These are phyloP conservation scores for Stachybotrys echinatus DNA, from an alignment of 2,329 filamentous ascomycete genomes.

Conservation along the genomic window DNA sequence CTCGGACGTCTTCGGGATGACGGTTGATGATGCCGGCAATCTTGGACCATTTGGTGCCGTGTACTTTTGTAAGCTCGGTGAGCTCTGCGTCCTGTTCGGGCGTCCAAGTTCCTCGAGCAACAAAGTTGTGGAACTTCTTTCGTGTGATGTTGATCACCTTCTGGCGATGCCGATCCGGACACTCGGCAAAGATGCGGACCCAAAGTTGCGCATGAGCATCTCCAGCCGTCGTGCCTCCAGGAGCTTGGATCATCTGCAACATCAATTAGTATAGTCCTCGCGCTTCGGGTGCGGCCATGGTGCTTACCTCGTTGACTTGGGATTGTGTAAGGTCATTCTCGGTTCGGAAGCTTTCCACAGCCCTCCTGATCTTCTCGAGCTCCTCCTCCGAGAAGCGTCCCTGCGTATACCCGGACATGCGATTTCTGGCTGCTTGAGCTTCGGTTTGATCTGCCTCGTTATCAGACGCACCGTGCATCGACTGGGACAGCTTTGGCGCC, in stretches of 20 bases:
- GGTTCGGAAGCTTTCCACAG: conserved; percentile 38
- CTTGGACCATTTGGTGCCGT: conserved; percentile 51
- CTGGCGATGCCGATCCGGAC: conserved; percentile 44
- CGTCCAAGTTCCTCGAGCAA: conserved; percentile 43
- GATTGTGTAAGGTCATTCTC: conserved; percentile 35
- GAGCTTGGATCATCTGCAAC: conserved; percentile 29
- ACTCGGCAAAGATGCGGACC: conserved; percentile 39
- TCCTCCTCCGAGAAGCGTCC: conserved; percentile 41
- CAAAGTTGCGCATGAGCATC: conserved; percentile 40
- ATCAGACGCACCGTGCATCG: conserved; percentile 14
- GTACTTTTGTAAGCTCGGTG: conserved; percentile 24
- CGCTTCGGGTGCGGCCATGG: conserved; percentile 10
- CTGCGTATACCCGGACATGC: conserved; percentile 22
- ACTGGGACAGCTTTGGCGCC: conserved; percentile 12
- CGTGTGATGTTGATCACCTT: conserved; percentile 53
- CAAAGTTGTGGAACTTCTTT: conserved; percentile 61
- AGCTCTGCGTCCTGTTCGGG: conserved; percentile 30
- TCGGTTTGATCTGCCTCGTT: conserved; percentile 11
- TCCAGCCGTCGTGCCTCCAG: conserved; percentile 28
- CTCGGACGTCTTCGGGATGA: conserved; percentile 59
- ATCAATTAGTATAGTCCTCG: conserved; percentile 4
- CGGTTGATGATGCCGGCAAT: conserved; percentile 61
- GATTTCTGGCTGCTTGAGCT: conserved; percentile 12
- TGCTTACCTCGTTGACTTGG: conserved; percentile 40
- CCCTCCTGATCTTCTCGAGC: conserved; percentile 30